Percentiles rank a stretch among this genome's conserved stretches.
phyloP scores from a whole-genome alignment of 352 stramenopile species.

The Phytophthora foliorum region DNA sequence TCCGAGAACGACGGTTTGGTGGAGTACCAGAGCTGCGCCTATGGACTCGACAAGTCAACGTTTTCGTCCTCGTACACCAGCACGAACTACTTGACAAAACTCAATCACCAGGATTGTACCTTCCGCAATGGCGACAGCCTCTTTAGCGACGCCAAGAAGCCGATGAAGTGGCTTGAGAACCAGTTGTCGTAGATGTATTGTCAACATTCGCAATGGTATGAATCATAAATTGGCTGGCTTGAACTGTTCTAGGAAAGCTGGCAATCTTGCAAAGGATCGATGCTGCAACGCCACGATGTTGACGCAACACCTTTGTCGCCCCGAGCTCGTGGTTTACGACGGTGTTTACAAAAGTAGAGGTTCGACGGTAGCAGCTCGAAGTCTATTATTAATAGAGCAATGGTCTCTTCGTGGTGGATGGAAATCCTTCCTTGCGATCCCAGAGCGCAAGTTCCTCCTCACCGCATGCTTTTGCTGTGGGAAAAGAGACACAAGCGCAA shows the following conservation, averaged over 20 bases:
- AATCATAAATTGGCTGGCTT: too few species aligned
- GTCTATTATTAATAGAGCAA: too few species aligned
- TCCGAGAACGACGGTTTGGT: conserved; percentile 43
- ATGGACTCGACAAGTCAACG: conserved; percentile 28
- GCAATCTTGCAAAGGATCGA: too few species aligned
- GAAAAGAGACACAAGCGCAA: conserved; percentile 7
- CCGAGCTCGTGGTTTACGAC: not conserved
- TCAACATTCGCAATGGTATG: not conserved
- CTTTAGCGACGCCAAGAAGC: conserved; percentile 52
- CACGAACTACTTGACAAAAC: conserved; percentile 50
- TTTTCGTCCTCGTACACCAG: conserved; percentile 45
- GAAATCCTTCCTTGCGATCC: not conserved
- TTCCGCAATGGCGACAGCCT: conserved; percentile 61
- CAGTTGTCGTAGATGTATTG: conserved; percentile 5
- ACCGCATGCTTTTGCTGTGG: conserved; percentile 7
- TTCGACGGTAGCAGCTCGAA: not conserved
- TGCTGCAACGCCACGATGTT: too few species aligned
- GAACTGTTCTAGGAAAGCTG: too few species aligned
- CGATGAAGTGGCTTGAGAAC: conserved; percentile 69
- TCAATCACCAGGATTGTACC: conserved; percentile 60
- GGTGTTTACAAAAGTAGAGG: not conserved
- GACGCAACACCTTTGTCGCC: too few species aligned
- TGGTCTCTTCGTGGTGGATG: not conserved
- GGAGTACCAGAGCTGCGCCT: conserved; percentile 52
- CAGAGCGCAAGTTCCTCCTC: not conserved